phyloP scores from a whole-genome alignment of 2,329 filamentous ascomycete genomes.

The Botrytis galanthina region DNA sequence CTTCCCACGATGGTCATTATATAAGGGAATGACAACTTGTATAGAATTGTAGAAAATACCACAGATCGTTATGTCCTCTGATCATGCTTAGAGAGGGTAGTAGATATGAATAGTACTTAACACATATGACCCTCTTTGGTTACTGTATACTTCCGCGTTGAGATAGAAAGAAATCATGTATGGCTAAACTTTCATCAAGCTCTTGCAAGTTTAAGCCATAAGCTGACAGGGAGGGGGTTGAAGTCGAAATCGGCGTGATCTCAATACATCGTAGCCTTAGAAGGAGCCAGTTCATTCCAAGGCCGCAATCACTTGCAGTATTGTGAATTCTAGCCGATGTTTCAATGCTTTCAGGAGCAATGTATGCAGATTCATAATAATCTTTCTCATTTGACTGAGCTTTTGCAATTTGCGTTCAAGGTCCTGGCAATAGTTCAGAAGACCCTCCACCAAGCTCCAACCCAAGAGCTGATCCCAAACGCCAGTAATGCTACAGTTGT shows the following conservation, averaged over 20 bases:
- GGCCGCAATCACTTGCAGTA: neutral
- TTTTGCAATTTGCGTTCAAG: slow-evolving; percentile 1
- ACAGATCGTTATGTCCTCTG: neutral
- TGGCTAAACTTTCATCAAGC: neutral
- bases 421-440: neutral
- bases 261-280: neutral
- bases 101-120: neutral
- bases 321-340: neutral
- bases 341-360: neutral
- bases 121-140: neutral
- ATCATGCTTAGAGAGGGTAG: neutral
- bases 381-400: slow-evolving; percentile 11
- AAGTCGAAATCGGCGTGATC: neutral
- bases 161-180: neutral
- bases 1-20: neutral
- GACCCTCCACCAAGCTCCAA: neutral
- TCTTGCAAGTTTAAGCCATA: neutral
- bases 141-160: neutral
- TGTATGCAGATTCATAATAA: neutral
- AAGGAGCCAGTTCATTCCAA: neutral
- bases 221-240: neutral
- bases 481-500: slow-evolving; percentile 34
- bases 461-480: slow-evolving; percentile 26
- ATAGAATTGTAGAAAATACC: neutral
- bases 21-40: neutral